These are phyloP conservation scores for Reticulascus tulasneorum DNA, from an alignment of 2,329 filamentous ascomycete genomes.

Conservation along the genomic window DNA sequence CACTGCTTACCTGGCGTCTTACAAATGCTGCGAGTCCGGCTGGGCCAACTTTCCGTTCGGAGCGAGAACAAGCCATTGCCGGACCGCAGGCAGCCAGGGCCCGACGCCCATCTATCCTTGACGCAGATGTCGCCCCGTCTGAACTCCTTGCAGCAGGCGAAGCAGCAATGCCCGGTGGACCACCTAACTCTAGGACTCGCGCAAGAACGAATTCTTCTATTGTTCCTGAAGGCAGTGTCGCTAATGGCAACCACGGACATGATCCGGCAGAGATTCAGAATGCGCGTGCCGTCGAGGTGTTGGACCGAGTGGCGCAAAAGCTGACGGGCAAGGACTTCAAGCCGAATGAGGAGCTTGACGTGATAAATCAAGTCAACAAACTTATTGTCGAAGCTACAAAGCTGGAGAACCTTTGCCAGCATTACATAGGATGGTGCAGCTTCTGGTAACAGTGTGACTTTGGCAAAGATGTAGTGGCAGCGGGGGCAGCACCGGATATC, in stretches of 20 bases:
- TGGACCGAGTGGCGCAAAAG: slow-evolving; percentile 91
- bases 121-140: slow-evolving; percentile 56
- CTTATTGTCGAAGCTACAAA: slow-evolving; percentile 93
- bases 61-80: slow-evolving; percentile 51
- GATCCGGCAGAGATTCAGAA: slow-evolving; percentile 79
- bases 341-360: slow-evolving; percentile 74
- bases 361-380: slow-evolving; percentile 88
- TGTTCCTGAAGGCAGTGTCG: slow-evolving; percentile 27
- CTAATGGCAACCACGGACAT: slow-evolving; percentile 29
- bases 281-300: slow-evolving; percentile 83
- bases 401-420: slow-evolving; percentile 94
- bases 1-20: slow-evolving; percentile 95
- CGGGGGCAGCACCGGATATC: no score
- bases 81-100: slow-evolving; percentile 46
- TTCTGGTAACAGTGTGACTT: slow-evolving; percentile 96
- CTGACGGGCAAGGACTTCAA: slow-evolving; percentile 92
- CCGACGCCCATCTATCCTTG: slow-evolving; percentile 67
- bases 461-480: no score
- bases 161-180: slow-evolving; percentile 37
- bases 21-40: slow-evolving; percentile 59
- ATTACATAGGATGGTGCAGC: slow-evolving; percentile 98
- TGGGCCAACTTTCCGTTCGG: slow-evolving; percentile 63
- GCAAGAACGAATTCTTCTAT: slow-evolving; percentile 58
- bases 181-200: slow-evolving; percentile 45
- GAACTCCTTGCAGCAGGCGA: slow-evolving; percentile 48